These are phyloP conservation scores for Cucumis cinereus DNA, from an alignment of 306 rosid species.

Conservation along the genomic window DNA sequence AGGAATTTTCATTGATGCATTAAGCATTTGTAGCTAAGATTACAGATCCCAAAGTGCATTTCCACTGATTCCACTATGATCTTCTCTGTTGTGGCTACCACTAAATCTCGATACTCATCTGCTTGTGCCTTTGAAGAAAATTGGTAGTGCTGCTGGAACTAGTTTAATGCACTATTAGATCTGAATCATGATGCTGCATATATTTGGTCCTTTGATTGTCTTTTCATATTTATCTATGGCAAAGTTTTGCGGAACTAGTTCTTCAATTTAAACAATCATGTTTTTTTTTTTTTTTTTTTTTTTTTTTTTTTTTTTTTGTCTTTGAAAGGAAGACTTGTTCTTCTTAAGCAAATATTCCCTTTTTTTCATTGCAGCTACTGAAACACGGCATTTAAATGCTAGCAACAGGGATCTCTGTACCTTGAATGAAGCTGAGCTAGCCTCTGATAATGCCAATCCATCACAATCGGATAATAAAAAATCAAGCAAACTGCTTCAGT, in stretches of 20 bases:
- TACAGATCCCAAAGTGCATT: conserved; percentile 22
- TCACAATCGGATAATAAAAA: conserved; percentile 40
- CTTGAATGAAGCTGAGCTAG: conserved; percentile 55
- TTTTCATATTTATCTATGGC: neutral
- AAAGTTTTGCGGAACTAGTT: neutral
- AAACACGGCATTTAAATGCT: conserved; percentile 80
- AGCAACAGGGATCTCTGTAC: conserved; percentile 81
- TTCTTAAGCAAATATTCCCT: conserved; percentile 10
- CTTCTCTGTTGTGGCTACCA: neutral
- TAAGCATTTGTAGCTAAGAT: neutral
- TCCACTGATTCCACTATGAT: neutral
- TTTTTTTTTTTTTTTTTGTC: neutral
- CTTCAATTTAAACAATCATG: neutral
- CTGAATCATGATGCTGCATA: neutral
- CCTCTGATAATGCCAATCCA: conserved; percentile 54
- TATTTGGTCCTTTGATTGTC: neutral
- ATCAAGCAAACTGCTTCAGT: conserved; percentile 56
- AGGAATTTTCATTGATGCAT: neutral
- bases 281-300: too few species aligned
- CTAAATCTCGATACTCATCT: neutral
- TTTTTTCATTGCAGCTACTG: conserved; percentile 58
- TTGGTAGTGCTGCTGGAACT: neutral
- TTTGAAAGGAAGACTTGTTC: neutral
- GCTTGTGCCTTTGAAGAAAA: neutral
- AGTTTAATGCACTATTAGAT: neutral